phyloP scores from a whole-genome alignment of 495 filamentous ascomycete species.

The Paragyromitra xinjiangensis region DNA sequence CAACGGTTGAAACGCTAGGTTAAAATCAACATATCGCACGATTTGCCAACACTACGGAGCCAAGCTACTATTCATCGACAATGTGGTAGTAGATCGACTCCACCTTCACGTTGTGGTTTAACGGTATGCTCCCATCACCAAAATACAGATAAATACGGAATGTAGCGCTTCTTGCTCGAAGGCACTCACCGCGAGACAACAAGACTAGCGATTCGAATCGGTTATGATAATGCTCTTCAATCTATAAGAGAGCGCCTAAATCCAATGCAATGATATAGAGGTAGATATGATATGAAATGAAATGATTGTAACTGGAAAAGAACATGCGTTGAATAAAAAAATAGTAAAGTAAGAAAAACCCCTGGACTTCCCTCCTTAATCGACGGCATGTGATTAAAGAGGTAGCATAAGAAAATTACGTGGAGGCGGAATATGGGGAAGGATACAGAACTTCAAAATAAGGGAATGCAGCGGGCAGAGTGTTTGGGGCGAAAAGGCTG shows the following conservation, averaged over 20 bases:
- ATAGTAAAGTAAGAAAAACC: neutral
- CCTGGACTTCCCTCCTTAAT: neutral
- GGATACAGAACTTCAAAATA: slow-evolving; percentile 27
- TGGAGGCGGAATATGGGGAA: neutral
- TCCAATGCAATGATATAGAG: slow-evolving; percentile 15
- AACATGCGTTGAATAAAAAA: slow-evolving; percentile 7
- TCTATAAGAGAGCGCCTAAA: slow-evolving; percentile 34
- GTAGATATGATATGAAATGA: slow-evolving; percentile 11
- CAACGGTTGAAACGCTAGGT: too few relatives aligned
- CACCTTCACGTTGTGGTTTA: too few relatives aligned
- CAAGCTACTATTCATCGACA: too few relatives aligned
- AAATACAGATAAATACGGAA: too few relatives aligned
- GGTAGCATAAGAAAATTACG: slow-evolving; percentile 20
- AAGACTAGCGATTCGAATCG: neutral
- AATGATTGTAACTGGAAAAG: slow-evolving; percentile 3
- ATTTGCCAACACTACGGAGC: too few relatives aligned
- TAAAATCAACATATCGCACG: too few relatives aligned
- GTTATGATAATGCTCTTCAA: slow-evolving; percentile 20
- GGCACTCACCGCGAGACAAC: neutral
- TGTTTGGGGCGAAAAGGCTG: neutral
- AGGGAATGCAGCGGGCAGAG: slow-evolving; percentile 28
- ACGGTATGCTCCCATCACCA: too few relatives aligned
- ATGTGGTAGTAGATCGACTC: too few relatives aligned
- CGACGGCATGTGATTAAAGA: slow-evolving; percentile 29
- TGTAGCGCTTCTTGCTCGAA: neutral